These are phyloP conservation scores for Penicillium sp. DNA, from an alignment of 2,329 filamentous ascomycete species.

Conservation along the genomic window DNA sequence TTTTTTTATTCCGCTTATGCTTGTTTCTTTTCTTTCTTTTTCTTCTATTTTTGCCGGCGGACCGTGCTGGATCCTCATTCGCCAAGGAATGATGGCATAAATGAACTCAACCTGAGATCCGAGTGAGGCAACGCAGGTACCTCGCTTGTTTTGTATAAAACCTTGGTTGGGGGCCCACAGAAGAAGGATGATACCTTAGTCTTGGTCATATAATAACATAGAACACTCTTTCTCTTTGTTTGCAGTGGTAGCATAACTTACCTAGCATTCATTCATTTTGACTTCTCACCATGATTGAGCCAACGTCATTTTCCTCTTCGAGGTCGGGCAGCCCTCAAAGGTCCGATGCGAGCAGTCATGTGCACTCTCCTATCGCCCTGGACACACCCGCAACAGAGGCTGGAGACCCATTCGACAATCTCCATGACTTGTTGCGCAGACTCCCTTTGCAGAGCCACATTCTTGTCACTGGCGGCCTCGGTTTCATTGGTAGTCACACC, in stretches of 20 bases:
- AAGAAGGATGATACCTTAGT: slow-evolving; percentile 6
- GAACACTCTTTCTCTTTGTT: slow-evolving; percentile 2
- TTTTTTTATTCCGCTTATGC: slow-evolving; percentile 18
- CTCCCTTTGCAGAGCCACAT: slow-evolving; percentile 38
- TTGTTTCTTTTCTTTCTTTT: slow-evolving; percentile 3
- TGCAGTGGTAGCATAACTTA: neutral
- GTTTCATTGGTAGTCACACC: slow-evolving; percentile 45
- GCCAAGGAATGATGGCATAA: slow-evolving; percentile 12
- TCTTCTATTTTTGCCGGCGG: slow-evolving; percentile 21
- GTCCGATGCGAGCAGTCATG: slow-evolving; percentile 33
- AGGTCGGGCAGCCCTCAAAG: slow-evolving; percentile 31
- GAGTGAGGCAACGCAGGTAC: slow-evolving; percentile 12
- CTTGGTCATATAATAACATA: slow-evolving; percentile 12
- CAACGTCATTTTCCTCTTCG: slow-evolving; percentile 10
- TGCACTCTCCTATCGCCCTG: slow-evolving; percentile 27
- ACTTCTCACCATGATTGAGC: neutral
- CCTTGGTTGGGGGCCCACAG: slow-evolving; percentile 6
- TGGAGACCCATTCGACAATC: slow-evolving; percentile 46
- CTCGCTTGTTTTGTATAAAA: slow-evolving; percentile 21
- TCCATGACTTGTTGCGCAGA: slow-evolving; percentile 43
- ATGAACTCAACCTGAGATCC: slow-evolving; percentile 12
- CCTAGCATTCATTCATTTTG: neutral
- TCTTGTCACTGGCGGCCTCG: slow-evolving; percentile 42
- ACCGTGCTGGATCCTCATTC: slow-evolving; percentile 12
- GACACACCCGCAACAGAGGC: slow-evolving; percentile 47